These are phyloP conservation scores for Sphaerulina populicola DNA, from an alignment of 2,329 filamentous ascomycete genomes.

Conservation along the genomic window DNA sequence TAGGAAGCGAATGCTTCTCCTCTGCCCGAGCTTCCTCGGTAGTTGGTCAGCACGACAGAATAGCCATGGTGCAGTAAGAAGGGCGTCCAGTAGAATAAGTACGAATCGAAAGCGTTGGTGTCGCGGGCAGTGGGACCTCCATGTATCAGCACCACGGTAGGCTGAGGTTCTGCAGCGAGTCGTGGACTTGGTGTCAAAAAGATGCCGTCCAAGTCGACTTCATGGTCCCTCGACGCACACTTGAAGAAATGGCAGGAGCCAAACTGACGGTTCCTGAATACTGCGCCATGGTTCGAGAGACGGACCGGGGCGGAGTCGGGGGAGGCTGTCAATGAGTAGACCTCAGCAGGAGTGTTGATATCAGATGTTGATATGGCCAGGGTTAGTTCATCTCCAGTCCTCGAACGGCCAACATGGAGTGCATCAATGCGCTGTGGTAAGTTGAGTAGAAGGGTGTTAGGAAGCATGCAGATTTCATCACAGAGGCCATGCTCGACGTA, in stretches of 20 bases:
- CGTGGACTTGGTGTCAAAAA: slow-evolving; percentile 22
- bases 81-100: slow-evolving; percentile 28
- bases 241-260: slow-evolving; percentile 22
- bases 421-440: slow-evolving; percentile 12
- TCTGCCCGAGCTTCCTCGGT: slow-evolving; percentile 33
- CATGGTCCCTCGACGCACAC: slow-evolving; percentile 27
- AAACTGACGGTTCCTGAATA: slow-evolving; percentile 17
- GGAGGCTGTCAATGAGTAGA: slow-evolving; percentile 27
- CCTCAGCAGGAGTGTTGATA: slow-evolving; percentile 27
- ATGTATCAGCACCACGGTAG: slow-evolving; percentile 34
- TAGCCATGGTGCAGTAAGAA: slow-evolving; percentile 34
- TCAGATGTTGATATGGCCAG: slow-evolving; percentile 27
- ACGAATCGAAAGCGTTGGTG: slow-evolving; percentile 29
- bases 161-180: slow-evolving; percentile 20
- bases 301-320: slow-evolving; percentile 11
- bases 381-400: slow-evolving; percentile 21
- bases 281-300: slow-evolving; percentile 22
- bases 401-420: slow-evolving; percentile 16
- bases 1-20: slow-evolving; percentile 33
- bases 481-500: slow-evolving; percentile 21
- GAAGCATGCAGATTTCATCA: slow-evolving; percentile 18
- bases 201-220: slow-evolving; percentile 27
- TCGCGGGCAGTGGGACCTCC: slow-evolving; percentile 32
- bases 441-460: slow-evolving; percentile 9
- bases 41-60: slow-evolving; percentile 35